Conservation (phyloP, 257 asterid species). For the Penstemon newberryi region DNA sequence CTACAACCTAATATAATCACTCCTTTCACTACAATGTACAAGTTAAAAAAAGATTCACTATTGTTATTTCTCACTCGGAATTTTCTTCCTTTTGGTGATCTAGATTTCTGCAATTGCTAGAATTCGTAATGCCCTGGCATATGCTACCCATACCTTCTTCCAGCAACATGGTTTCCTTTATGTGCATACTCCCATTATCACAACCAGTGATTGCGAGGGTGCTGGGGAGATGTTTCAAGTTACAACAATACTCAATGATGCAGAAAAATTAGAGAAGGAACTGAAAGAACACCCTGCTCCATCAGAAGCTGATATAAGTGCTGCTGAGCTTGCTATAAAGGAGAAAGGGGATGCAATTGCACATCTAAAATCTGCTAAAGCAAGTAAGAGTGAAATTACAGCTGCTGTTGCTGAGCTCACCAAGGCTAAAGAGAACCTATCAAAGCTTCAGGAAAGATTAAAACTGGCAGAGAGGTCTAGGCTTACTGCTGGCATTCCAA, state of each 20-base stretch:
- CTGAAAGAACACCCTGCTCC: slow-evolving; percentile 72
- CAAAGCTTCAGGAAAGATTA: slow-evolving; percentile 59
- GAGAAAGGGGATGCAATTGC: slow-evolving; percentile 80
- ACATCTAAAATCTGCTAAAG: slow-evolving; percentile 69
- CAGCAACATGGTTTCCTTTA: slow-evolving; percentile 82
- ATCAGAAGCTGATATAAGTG: slow-evolving; percentile 57
- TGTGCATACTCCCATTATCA: slow-evolving; percentile 88
- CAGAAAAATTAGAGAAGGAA: slow-evolving; percentile 80
- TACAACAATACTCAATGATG: slow-evolving; percentile 66
- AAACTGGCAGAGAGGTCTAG: slow-evolving; percentile 61
- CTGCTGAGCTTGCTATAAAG: slow-evolving; percentile 61
- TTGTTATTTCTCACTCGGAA: slow-evolving; percentile 3
- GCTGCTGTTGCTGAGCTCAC: slow-evolving; percentile 74
- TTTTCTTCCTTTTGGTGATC: slow-evolving; percentile 9
- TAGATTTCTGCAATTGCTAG: slow-evolving; percentile 91
- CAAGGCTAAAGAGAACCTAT: slow-evolving; percentile 64
- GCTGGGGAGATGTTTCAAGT: slow-evolving; percentile 99
- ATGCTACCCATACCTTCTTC: slow-evolving; percentile 95
- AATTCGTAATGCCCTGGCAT: slow-evolving; percentile 82
- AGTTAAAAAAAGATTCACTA: not conserved
- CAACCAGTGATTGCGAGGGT: slow-evolving; percentile 99
- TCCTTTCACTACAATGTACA: not conserved
- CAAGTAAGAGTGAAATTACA: slow-evolving; percentile 52
- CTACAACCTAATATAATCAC: not conserved
- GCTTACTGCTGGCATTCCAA: slow-evolving; percentile 67